These are phyloP conservation scores for Allantophomopsis lycopodina DNA, from an alignment of 2,329 filamentous ascomycete species.

Conservation along the genomic window DNA sequence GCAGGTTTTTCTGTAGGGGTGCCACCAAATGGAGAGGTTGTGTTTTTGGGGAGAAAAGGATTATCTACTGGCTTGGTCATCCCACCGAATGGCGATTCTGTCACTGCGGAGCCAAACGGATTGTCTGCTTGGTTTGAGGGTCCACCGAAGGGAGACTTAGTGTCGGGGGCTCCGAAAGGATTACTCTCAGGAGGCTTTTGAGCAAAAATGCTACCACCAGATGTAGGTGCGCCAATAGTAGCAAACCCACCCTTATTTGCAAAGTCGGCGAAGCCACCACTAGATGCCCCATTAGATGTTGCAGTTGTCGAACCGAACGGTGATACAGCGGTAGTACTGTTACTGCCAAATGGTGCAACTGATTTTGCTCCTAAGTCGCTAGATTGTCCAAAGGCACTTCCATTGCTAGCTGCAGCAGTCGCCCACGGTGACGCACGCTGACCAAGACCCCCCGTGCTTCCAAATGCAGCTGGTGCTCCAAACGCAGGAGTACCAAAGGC, in stretches of 20 bases:
- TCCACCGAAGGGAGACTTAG: constrained; percentile 23
- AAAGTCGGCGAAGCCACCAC: constrained; percentile 39
- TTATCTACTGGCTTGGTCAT: neutral
- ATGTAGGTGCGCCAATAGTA: constrained; percentile 15
- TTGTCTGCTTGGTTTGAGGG: constrained; percentile 13
- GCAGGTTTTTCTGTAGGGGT: constrained; percentile 1
- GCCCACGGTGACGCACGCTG: constrained; percentile 40
- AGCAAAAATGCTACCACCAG: constrained; percentile 17
- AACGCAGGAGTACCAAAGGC: constrained; percentile 14
- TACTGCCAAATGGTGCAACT: constrained; percentile 21
- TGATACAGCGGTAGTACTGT: constrained; percentile 3
- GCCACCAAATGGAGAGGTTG: neutral
- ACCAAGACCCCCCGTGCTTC: constrained; percentile 25
- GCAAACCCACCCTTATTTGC: constrained; percentile 40
- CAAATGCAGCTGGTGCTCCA: constrained; percentile 14
- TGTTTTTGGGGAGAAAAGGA: no score
- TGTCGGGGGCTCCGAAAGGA: constrained; percentile 17
- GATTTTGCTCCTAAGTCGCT: constrained; percentile 26
- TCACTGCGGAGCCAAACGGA: constrained; percentile 1
- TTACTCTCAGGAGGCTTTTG: constrained; percentile 8
- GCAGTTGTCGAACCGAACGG: constrained; percentile 7
- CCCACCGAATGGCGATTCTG: constrained; percentile 4
- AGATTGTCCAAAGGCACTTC: constrained; percentile 37
- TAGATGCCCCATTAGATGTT: constrained; percentile 16
- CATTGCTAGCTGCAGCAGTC: constrained; percentile 16